phyloP scores from a whole-genome alignment of 441 rosid genomes.

The Croton setiger region DNA sequence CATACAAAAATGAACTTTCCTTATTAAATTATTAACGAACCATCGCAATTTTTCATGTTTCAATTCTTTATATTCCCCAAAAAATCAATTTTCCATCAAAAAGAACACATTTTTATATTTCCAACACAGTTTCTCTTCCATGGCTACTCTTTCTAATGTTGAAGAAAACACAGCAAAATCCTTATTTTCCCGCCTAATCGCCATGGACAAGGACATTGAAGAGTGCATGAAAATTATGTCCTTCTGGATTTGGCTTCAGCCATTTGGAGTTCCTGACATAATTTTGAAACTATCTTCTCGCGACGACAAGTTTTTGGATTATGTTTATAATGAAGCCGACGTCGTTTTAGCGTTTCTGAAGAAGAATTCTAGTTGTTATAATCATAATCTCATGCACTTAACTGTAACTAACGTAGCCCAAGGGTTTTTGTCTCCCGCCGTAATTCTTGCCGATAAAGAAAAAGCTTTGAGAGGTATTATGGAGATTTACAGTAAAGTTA shows the following conservation, averaged over 20 bases:
- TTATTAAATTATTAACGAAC: constrained; percentile 3
- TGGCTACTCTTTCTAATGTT: not conserved
- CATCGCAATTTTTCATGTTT: constrained; percentile 12
- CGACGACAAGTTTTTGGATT: constrained; percentile 11
- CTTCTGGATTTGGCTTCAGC: constrained; percentile 25
- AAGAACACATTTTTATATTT: not conserved
- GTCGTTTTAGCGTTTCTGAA: constrained; percentile 6
- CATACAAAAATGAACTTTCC: not conserved
- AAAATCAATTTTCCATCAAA: no score
- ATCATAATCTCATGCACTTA: not conserved
- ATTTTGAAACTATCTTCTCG: not conserved
- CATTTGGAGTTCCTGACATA: constrained; percentile 9
- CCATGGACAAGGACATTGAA: constrained; percentile 6
- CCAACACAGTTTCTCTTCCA: not conserved
- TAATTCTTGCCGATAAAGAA: constrained; percentile 15
- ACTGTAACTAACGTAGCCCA: constrained; percentile 2
- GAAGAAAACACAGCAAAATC: constrained; percentile 4
- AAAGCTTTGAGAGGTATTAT: constrained; percentile 1
- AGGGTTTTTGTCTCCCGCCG: not conserved
- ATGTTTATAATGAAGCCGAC: constrained; percentile 9
- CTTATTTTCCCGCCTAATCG: constrained; percentile 6
- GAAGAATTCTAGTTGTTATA: not conserved
- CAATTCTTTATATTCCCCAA: not conserved
- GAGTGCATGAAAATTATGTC: constrained; percentile 13
- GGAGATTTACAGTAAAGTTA: not conserved